Evolutionary conservation across 495 filamentous ascomycete species (phyloP).

Genomic region (Tuber melanosporum): DNA sequence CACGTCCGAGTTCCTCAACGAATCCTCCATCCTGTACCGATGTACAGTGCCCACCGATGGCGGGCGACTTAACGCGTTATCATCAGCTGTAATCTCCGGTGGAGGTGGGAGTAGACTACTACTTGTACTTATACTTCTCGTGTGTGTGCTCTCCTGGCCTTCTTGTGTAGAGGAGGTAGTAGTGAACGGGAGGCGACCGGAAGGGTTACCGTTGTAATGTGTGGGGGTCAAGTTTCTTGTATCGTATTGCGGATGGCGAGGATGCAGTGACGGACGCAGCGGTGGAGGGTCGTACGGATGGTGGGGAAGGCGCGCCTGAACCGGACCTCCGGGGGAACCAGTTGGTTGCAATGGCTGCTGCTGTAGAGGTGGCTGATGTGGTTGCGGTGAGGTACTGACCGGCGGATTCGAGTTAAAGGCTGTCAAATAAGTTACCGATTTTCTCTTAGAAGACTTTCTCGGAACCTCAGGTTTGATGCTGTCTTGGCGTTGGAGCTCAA

Average conservation of each 20-base stretch:
- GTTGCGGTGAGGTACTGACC: conserved; percentile 33
- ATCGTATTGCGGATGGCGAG: conserved; percentile 18
- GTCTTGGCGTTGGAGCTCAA: conserved; percentile 27
- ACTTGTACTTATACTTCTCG: conserved; percentile 32
- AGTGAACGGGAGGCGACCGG: conserved; percentile 35
- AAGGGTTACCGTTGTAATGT: not conserved
- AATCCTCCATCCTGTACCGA: conserved; percentile 37
- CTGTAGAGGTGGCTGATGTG: conserved; percentile 29
- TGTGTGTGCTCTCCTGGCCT: conserved; percentile 27
- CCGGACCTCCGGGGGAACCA: conserved; percentile 35
- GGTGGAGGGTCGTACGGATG: conserved; percentile 36
- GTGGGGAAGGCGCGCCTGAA: conserved; percentile 28
- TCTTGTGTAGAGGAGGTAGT: conserved; percentile 9
- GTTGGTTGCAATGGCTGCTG: conserved; percentile 35
- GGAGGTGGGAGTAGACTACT: conserved; percentile 37
- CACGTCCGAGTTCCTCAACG: conserved; percentile 18
- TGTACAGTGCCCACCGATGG: conserved; percentile 37
- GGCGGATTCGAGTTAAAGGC: conserved; percentile 26
- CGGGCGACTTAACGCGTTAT: conserved; percentile 32
- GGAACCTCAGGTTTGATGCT: conserved; percentile 50
- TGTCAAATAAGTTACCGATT: conserved; percentile 24
- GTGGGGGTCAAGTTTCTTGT: conserved; percentile 24
- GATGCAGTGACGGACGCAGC: conserved; percentile 30
- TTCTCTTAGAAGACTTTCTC: conserved; percentile 58
- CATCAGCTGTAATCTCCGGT: conserved; percentile 27